These are phyloP conservation scores for Fusarium incarnatum DNA, from an alignment of 2,329 filamentous ascomycete genomes.

Conservation along the genomic window DNA sequence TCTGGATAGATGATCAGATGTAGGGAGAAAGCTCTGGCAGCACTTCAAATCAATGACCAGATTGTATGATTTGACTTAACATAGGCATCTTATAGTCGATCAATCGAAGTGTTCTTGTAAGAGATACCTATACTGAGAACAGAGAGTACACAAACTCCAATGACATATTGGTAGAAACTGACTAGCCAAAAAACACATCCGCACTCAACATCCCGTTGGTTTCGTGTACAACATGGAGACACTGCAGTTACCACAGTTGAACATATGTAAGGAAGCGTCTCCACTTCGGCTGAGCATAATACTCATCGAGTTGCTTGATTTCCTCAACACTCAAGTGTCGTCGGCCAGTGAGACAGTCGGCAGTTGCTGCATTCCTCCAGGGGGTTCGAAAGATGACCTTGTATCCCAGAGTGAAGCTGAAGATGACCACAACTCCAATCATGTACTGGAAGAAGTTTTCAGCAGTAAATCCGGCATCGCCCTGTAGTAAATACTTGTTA, in stretches of 20 bases:
- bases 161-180: background rate
- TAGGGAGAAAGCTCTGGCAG: background rate
- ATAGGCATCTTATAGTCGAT: background rate
- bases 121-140: background rate
- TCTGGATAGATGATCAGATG: background rate
- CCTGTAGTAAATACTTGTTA: conserved; percentile 2
- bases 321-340: conserved; percentile 26
- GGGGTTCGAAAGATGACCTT: conserved; percentile 34
- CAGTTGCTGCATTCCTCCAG: conserved; percentile 35
- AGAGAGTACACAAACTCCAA: background rate
- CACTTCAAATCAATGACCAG: background rate
- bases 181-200: background rate
- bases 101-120: background rate
- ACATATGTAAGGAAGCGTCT: conserved; percentile 40
- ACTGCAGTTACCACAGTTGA: conserved; percentile 25
- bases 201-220: background rate
- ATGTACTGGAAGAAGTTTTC: conserved; percentile 37
- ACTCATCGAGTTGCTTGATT: conserved; percentile 35
- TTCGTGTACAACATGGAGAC: background rate
- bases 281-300: conserved; percentile 31
- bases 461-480: conserved; percentile 17
- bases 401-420: conserved; percentile 36
- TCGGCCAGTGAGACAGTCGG: conserved; percentile 33
- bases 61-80: background rate
- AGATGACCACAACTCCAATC: conserved; percentile 36